These are phyloP conservation scores for Aspergillus proliferans DNA, from an alignment of 2,329 filamentous ascomycete species.

Conservation along the genomic window DNA sequence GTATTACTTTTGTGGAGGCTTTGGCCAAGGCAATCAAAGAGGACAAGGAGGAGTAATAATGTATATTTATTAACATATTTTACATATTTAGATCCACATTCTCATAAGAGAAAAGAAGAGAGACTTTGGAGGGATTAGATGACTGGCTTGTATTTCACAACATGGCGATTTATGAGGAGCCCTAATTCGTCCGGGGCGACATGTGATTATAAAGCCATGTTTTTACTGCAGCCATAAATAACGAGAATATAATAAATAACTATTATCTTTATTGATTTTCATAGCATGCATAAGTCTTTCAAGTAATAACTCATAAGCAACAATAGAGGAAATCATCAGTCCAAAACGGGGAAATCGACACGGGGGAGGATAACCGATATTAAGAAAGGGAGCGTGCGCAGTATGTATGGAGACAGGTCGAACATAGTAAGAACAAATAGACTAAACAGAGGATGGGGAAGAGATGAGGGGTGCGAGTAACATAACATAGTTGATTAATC, in stretches of 20 bases:
- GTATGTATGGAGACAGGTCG: conserved; percentile 5
- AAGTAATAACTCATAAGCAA: conserved; percentile 18
- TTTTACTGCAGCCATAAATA: too few species aligned
- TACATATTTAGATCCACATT: too few species aligned
- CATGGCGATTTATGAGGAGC: background rate
- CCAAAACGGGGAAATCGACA: conserved; percentile 4
- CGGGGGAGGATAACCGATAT: background rate
- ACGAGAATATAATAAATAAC: too few species aligned
- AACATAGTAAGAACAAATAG: conserved; percentile 4
- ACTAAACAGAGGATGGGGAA: background rate
- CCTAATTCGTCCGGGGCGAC: too few species aligned
- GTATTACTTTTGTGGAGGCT: too few species aligned
- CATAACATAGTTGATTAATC: conserved; percentile 3
- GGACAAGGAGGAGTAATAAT: too few species aligned
- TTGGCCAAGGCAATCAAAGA: too few species aligned
- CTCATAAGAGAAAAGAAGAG: too few species aligned
- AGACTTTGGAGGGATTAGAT: background rate
- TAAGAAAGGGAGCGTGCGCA: conserved; percentile 8
- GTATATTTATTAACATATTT: too few species aligned
- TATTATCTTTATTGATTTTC: too few species aligned
- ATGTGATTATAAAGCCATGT: too few species aligned
- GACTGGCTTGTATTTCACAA: conserved; percentile 14
- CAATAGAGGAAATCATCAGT: conserved; percentile 9
- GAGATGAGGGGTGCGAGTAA: conserved; percentile 1
- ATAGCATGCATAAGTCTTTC: conserved; percentile 1